A percentile compares a stretch with the other conserved stretches of the same genome.
phyloP scores from a whole-genome alignment of 1,284 basidiomycete genomes.

The Cutaneotrichosporon sp. region DNA sequence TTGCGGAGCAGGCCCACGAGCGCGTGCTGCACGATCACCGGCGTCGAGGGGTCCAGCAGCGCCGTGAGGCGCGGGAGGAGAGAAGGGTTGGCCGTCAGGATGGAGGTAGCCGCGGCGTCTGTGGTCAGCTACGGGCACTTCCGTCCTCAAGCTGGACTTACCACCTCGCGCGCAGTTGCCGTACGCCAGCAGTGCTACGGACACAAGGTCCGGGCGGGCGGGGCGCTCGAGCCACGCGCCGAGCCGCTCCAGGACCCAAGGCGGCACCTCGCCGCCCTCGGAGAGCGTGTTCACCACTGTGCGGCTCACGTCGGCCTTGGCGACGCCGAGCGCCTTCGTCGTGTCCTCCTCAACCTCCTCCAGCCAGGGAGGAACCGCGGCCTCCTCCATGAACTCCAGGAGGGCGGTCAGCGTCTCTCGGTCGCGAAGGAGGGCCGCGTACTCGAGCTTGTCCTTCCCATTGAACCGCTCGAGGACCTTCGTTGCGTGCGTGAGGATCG shows the following conservation, averaged over 20 bases:
- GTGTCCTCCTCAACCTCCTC: slow-evolving; percentile 8
- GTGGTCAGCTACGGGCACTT: slow-evolving; percentile 14
- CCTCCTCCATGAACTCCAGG: slow-evolving; percentile 31
- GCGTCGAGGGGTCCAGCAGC: slow-evolving; percentile 61
- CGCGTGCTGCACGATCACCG: slow-evolving; percentile 79
- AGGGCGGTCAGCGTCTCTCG: slow-evolving; percentile 7
- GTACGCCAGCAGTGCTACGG: slow-evolving; percentile 54
- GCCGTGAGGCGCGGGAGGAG: slow-evolving; percentile 47
- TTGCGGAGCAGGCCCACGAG: slow-evolving; percentile 80
- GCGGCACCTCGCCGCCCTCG: slow-evolving; percentile 69
- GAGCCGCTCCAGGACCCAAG: slow-evolving; percentile 70
- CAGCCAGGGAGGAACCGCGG: slow-evolving; percentile 10
- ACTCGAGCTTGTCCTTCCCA: slow-evolving; percentile 15
- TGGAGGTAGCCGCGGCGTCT: slow-evolving; percentile 13
- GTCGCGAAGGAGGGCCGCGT: slow-evolving; percentile 7
- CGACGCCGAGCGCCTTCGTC: slow-evolving; percentile 65
- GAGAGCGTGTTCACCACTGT: slow-evolving; percentile 71
- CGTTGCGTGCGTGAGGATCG: slow-evolving; percentile 10
- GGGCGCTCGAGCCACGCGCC: slow-evolving; percentile 67
- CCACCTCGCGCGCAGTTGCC: slow-evolving; percentile 64
- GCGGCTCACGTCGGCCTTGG: slow-evolving; percentile 81
- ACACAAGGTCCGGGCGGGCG: slow-evolving; percentile 53
- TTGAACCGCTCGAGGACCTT: slow-evolving; percentile 13
- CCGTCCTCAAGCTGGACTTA: slow-evolving; percentile 56
- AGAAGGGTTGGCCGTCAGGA: slow-evolving; percentile 2